Percentiles rank a stretch among this genome's conserved stretches.
Evolutionary conservation across 495 filamentous ascomycete genomes (phyloP).

Genomic region (Talaromyces thailandensis): DNA sequence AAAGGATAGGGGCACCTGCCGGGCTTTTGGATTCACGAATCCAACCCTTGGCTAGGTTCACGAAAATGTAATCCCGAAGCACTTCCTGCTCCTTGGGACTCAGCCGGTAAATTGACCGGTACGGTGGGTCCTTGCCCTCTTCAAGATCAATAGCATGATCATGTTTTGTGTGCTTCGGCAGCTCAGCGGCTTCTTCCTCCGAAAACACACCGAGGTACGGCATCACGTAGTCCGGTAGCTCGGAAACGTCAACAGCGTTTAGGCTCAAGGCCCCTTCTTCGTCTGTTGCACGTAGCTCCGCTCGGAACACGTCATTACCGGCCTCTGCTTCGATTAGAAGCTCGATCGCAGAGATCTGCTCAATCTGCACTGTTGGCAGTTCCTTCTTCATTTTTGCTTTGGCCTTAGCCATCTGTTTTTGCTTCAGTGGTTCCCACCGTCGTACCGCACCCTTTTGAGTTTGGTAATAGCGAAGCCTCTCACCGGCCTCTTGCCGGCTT

Average conservation of each 20-base stretch:
- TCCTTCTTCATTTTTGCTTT: no score
- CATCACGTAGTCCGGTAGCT: background rate
- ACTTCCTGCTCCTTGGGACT: background rate
- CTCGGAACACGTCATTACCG: background rate
- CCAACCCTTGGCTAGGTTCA: background rate
- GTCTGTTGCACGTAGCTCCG: background rate
- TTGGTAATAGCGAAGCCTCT: no score
- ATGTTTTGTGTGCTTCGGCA: background rate
- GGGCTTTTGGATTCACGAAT: no score
- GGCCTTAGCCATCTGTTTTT: no score
- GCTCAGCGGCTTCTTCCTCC: background rate
- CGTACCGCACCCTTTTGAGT: no score
- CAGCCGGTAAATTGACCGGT: conserved; percentile 6
- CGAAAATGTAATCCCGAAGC: background rate
- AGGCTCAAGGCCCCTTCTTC: no score
- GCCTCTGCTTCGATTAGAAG: no score
- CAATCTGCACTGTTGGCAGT: no score
- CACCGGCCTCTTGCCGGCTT: no score
- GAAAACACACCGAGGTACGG: background rate
- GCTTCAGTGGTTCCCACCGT: no score
- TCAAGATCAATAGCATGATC: conserved; percentile 9
- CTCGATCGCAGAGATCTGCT: no score
- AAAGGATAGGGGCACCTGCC: conserved; percentile 2
- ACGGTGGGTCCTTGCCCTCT: conserved; percentile 1
- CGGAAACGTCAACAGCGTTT: no score